These are phyloP conservation scores for Fusarium zealandicum DNA, from an alignment of 2,329 filamentous ascomycete species.

Conservation along the genomic window DNA sequence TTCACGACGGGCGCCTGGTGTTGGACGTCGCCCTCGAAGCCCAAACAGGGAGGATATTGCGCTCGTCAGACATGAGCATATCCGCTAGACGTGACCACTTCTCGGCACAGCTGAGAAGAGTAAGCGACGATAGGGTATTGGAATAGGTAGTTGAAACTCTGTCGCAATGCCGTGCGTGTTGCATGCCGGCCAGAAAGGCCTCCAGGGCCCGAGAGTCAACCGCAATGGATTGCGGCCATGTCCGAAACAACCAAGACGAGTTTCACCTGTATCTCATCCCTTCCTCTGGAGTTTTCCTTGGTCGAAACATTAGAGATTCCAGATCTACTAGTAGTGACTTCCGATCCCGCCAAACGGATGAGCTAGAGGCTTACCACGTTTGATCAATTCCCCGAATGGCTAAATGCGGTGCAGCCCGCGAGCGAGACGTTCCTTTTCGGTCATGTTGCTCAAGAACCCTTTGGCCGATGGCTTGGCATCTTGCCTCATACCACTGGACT, in stretches of 20 bases:
- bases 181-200: constrained; percentile 8
- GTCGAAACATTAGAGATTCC: constrained; percentile 1
- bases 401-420: background rate
- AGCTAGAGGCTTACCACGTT: background rate
- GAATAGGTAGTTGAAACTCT: background rate
- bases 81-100: background rate
- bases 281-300: background rate
- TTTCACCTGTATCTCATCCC: background rate
- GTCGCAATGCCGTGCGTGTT: constrained; percentile 7
- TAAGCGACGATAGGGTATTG: background rate
- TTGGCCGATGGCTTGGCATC: no score
- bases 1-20: background rate
- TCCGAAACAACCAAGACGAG: background rate
- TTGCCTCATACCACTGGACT: background rate
- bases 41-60: constrained; percentile 38
- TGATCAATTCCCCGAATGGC: background rate
- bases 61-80: constrained; percentile 24
- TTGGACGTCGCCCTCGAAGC: constrained; percentile 27
- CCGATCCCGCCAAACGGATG: background rate
- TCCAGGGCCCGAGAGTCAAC: background rate
- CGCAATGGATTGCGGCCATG: background rate
- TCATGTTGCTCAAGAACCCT: no score
- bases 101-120: no score
- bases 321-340: constrained; percentile 3
- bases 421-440: background rate